Evolutionary conservation across 345 rosid genomes (phyloP).

Genomic region (Gossypium herbaceum): DNA sequence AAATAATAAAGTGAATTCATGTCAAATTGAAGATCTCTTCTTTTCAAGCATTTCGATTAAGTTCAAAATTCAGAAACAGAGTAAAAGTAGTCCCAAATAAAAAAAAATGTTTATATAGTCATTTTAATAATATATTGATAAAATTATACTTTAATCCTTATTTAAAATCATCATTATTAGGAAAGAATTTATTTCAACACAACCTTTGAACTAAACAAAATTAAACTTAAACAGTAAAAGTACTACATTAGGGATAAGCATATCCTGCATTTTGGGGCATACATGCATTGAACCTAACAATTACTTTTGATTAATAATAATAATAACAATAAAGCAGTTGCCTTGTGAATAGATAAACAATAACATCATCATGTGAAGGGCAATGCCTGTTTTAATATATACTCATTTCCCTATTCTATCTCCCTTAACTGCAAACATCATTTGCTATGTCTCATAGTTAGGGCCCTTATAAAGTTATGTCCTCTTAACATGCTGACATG

Average conservation of each 20-base stretch:
- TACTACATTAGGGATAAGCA: neutral
- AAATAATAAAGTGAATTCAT: too few species aligned
- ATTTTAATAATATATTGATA: too few species aligned
- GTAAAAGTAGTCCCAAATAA: too few species aligned
- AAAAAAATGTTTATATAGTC: too few species aligned
- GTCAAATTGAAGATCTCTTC: too few species aligned
- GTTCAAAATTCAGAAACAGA: accelerated
- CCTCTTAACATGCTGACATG: neutral
- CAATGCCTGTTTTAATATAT: neutral
- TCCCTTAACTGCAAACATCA: slow-evolving; percentile 3
- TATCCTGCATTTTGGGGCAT: neutral
- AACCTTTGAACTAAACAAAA: neutral
- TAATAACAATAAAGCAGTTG: neutral
- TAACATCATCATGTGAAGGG: neutral
- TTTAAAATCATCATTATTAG: too few species aligned
- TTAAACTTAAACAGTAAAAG: neutral
- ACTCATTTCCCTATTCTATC: neutral
- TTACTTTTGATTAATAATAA: too few species aligned
- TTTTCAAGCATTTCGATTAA: too few species aligned
- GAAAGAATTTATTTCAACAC: too few species aligned
- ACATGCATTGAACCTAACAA: neutral
- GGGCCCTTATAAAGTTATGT: neutral
- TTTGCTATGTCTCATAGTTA: neutral
- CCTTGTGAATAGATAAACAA: neutral
- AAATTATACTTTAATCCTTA: too few species aligned